Conservation (phyloP, 1,284 basidiomycete genomes). For the Tylopilus sp. region DNA sequence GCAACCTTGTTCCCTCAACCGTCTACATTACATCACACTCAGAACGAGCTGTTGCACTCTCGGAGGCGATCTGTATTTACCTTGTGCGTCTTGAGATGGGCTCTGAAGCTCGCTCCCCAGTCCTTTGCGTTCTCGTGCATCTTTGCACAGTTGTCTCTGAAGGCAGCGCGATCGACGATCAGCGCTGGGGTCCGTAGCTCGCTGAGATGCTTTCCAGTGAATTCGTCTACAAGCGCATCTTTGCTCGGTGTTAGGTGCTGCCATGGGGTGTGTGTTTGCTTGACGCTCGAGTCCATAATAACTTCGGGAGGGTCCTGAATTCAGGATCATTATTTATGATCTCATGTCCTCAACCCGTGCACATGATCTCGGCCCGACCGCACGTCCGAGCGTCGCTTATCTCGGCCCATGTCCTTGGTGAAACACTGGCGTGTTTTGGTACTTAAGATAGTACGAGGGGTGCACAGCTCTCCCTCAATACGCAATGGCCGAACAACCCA, state of each 20-base stretch:
- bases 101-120: slow-evolving; percentile 70
- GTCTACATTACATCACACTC: slow-evolving; percentile 46
- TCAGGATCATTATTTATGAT: background rate
- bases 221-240: slow-evolving; percentile 53
- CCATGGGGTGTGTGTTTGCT: slow-evolving; percentile 52
- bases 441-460: slow-evolving; percentile 17
- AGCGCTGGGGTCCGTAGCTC: slow-evolving; percentile 73
- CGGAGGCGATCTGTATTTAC: slow-evolving; percentile 31
- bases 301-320: background rate
- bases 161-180: slow-evolving; percentile 69
- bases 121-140: slow-evolving; percentile 65
- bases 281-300: slow-evolving; percentile 21
- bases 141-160: slow-evolving; percentile 66
- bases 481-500: slow-evolving; percentile 26
- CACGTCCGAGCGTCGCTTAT: slow-evolving; percentile 8
- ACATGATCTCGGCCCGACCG: background rate
- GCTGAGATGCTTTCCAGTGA: slow-evolving; percentile 55
- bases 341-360: background rate
- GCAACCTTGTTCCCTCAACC: slow-evolving; percentile 65
- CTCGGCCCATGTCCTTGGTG: background rate
- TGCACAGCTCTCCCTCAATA: background rate
- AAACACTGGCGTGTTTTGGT: background rate
- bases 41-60: background rate
- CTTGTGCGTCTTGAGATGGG: slow-evolving; percentile 85
- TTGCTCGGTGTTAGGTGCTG: slow-evolving; percentile 48